Evolutionary conservation across 805 yeast species (phyloP).

Genomic region (Lachancea waltii): DNA sequence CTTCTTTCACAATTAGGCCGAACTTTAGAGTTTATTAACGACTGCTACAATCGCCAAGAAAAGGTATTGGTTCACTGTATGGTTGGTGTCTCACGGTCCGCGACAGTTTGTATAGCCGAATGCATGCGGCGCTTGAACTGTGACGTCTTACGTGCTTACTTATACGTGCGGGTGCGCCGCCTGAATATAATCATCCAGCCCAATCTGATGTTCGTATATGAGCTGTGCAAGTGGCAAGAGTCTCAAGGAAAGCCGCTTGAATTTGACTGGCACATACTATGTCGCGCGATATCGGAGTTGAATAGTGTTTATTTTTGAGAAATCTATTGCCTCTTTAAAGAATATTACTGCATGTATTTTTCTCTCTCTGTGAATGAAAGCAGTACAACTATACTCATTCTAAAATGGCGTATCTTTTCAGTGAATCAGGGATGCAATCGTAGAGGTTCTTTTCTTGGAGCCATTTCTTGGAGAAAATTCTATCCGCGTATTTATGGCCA

Average conservation of each 20-base stretch:
- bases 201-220: slow-evolving; percentile 85
- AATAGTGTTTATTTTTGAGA: slow-evolving; percentile 57
- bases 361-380: not conserved
- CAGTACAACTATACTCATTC: slow-evolving; percentile 12
- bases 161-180: slow-evolving; percentile 83
- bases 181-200: slow-evolving; percentile 93
- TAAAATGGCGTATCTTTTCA: slow-evolving; percentile 57
- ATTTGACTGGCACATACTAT: slow-evolving; percentile 82
- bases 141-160: slow-evolving; percentile 69
- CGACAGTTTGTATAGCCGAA: slow-evolving; percentile 93
- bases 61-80: slow-evolving; percentile 82
- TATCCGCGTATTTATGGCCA: slow-evolving; percentile 81
- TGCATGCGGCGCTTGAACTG: slow-evolving; percentile 72
- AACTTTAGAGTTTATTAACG: slow-evolving; percentile 61
- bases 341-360: too few species aligned
- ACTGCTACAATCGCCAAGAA: slow-evolving; percentile 38
- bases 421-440: slow-evolving; percentile 60
- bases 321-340: too few species aligned
- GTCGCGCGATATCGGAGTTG: slow-evolving; percentile 74
- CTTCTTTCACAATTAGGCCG: slow-evolving; percentile 54
- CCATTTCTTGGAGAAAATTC: slow-evolving; percentile 76
- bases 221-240: slow-evolving; percentile 55
- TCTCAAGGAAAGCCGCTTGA: slow-evolving; percentile 40
- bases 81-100: slow-evolving; percentile 92
- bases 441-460: slow-evolving; percentile 60